phyloP scores from a whole-genome alignment of 371 early-diverging fungal species.

The Mucor plumbeus region DNA sequence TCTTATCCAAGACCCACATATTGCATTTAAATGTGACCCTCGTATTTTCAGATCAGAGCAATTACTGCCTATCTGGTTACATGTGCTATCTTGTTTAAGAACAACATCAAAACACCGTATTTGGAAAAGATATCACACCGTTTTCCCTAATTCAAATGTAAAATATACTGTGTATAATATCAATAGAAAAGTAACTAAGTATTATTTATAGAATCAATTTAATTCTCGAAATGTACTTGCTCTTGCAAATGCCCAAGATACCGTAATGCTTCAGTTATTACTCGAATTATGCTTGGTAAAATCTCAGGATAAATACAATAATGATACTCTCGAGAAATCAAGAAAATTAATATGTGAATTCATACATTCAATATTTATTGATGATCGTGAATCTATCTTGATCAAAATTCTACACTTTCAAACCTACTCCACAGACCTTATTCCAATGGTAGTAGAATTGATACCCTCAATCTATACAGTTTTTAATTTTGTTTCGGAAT shows the following conservation, averaged over 20 bases:
- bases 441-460: slow-evolving; percentile 58
- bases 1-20: slow-evolving; percentile 56
- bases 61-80: slow-evolving; percentile 58
- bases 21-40: slow-evolving; percentile 56
- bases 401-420: slow-evolving; percentile 68
- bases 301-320: slow-evolving; percentile 33
- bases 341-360: slow-evolving; percentile 57
- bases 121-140: slow-evolving; percentile 48
- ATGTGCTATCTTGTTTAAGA: slow-evolving; percentile 46
- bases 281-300: slow-evolving; percentile 47
- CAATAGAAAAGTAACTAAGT: neutral
- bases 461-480: slow-evolving; percentile 63
- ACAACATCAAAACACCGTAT: slow-evolving; percentile 51
- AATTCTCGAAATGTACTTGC: slow-evolving; percentile 58
- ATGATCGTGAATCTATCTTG: slow-evolving; percentile 57
- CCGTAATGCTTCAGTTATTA: slow-evolving; percentile 55
- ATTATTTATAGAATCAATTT: slow-evolving; percentile 20
- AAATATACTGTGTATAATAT: neutral
- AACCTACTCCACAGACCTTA: slow-evolving; percentile 59
- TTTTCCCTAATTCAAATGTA: slow-evolving; percentile 28
- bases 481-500: slow-evolving; percentile 56
- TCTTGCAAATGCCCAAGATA: slow-evolving; percentile 59
- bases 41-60: slow-evolving; percentile 55
- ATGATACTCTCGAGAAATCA: slow-evolving; percentile 40
- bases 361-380: slow-evolving; percentile 61